phyloP scores from a whole-genome alignment of 805 yeast species.

The Schwanniomyces sp. region DNA sequence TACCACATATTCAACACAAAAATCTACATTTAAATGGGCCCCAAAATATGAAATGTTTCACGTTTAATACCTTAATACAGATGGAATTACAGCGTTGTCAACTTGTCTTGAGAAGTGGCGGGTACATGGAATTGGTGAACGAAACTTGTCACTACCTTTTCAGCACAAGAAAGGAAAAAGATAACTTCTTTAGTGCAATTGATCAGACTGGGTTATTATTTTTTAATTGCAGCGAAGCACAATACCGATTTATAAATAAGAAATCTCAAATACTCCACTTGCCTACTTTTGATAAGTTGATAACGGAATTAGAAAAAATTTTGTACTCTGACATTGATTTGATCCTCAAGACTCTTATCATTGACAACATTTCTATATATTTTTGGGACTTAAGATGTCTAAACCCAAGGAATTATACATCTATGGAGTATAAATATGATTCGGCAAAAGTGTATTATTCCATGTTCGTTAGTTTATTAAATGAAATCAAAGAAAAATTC shows the following conservation, averaged over 20 bases:
- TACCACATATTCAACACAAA: no score
- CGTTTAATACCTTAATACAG: constrained; percentile 3
- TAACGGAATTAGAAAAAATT: neutral
- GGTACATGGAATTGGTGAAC: neutral
- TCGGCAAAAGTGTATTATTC: constrained; percentile 11
- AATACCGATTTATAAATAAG: neutral
- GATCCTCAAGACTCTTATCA: constrained; percentile 18
- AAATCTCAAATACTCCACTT: neutral
- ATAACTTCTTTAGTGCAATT: neutral
- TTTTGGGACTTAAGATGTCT: constrained; percentile 28
- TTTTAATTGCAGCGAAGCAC: constrained; percentile 6
- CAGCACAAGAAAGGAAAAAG: constrained; percentile 3
- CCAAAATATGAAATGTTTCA: neutral
- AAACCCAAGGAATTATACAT: constrained; percentile 4
- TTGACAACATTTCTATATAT: constrained; percentile 35
- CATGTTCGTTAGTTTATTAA: constrained; percentile 10
- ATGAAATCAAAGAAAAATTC: constrained; percentile 13
- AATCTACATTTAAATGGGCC: no score
- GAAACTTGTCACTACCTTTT: constrained; percentile 11
- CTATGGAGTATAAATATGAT: constrained; percentile 6
- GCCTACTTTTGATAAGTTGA: neutral
- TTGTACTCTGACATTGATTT: neutral
- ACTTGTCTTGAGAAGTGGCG: neutral
- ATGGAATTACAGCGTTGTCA: neutral
- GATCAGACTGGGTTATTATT: neutral